phyloP scores from a whole-genome alignment of 306 rosid genomes.

The Inga laurina region DNA sequence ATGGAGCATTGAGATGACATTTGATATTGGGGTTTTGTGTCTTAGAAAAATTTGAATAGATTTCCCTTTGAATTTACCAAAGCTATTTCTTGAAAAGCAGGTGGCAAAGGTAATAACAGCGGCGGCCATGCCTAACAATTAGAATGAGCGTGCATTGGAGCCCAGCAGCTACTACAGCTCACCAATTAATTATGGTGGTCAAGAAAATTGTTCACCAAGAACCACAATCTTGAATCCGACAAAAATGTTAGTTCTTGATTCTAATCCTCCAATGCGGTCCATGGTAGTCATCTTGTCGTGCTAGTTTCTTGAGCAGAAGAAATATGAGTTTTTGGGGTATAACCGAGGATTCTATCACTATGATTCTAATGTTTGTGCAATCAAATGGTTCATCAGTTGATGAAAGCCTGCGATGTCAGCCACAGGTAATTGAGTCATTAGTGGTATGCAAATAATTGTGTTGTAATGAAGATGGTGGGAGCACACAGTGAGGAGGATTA shows the following conservation, averaged over 20 bases:
- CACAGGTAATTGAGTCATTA: not conserved
- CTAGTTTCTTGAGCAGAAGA: not conserved
- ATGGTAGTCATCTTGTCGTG: not conserved
- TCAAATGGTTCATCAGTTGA: not conserved
- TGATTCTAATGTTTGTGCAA: no score
- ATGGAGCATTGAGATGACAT: not conserved
- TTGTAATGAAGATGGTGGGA: not conserved
- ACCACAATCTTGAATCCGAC: not conserved
- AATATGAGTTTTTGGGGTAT: not conserved
- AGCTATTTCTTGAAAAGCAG: not conserved
- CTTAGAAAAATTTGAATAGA: not conserved
- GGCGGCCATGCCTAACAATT: not conserved
- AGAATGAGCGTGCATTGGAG: not conserved
- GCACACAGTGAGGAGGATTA: not conserved
- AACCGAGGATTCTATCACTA: not conserved
- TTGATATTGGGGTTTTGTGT: not conserved
- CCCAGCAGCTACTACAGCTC: not conserved
- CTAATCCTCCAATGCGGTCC: not conserved
- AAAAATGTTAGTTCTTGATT: not conserved
- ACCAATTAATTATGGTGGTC: not conserved
- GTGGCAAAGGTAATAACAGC: not conserved
- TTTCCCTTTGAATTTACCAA: not conserved
- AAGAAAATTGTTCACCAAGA: not conserved
- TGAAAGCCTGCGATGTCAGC: not conserved
- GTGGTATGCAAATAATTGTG: constrained; percentile 29